These are phyloP conservation scores for Rutstroemia sp. DNA, from an alignment of 2,329 filamentous ascomycete species.

Conservation along the genomic window DNA sequence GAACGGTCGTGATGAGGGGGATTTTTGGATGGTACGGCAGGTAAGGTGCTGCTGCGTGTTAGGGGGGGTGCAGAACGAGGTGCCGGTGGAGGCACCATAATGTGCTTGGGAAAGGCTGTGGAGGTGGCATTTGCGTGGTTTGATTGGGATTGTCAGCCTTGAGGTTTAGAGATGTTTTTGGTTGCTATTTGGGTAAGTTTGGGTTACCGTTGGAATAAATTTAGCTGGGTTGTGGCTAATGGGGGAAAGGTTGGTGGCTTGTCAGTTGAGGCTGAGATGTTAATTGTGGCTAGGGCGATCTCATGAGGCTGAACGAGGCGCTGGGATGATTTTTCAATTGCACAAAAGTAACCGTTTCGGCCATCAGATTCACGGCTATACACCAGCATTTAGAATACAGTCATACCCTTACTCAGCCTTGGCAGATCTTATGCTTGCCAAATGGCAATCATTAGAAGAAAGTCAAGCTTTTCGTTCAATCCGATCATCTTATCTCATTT, in stretches of 20 bases:
- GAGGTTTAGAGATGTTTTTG: background rate
- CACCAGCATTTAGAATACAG: background rate
- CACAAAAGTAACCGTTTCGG: too few relatives aligned
- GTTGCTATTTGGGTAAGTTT: background rate
- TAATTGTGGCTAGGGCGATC: too few relatives aligned
- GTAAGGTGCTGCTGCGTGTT: conserved; percentile 21
- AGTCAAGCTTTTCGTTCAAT: background rate
- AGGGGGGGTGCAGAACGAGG: conserved; percentile 20
- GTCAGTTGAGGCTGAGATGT: background rate
- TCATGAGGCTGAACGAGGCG: too few relatives aligned
- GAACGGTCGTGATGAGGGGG: conserved; percentile 42
- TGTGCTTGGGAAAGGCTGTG: conserved; percentile 5
- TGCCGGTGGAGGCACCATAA: conserved; percentile 24
- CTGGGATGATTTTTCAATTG: too few relatives aligned
- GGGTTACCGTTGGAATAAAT: background rate
- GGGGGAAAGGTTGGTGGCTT: background rate
- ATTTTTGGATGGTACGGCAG: conserved; percentile 7
- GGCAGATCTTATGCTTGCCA: too few relatives aligned
- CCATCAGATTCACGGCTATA: too few relatives aligned
- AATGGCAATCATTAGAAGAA: background rate
- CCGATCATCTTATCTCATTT: background rate
- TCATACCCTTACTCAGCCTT: background rate
- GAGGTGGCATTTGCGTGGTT: background rate
- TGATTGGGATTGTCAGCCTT: conserved; percentile 5
- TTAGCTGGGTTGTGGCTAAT: background rate